A percentile compares a stretch with the other conserved stretches of the same genome.
Evolutionary conservation across 352 stramenopile species (phyloP).

Genomic region (Phytopythium cucurbitacearum): DNA sequence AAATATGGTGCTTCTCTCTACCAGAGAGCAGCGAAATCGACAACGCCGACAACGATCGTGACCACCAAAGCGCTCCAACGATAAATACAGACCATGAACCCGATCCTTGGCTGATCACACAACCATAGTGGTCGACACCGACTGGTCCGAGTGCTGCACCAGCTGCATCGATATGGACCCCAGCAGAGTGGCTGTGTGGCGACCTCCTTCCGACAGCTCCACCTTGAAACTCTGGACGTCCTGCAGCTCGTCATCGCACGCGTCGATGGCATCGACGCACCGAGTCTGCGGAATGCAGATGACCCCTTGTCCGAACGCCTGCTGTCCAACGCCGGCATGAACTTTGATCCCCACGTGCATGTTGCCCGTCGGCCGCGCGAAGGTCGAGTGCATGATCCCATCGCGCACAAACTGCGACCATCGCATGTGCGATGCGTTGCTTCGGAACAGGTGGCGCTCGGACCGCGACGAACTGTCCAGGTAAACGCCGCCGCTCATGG

Average conservation of each 20-base stretch:
- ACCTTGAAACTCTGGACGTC: slow-evolving; percentile 45
- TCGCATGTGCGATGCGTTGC: slow-evolving; percentile 43
- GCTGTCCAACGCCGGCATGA: slow-evolving; percentile 35
- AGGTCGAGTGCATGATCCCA: slow-evolving; percentile 54
- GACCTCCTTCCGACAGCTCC: slow-evolving; percentile 46
- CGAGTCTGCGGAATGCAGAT: slow-evolving; percentile 47
- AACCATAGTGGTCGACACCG: slow-evolving; percentile 9
- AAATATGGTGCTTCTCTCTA: background rate
- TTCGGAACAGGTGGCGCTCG: slow-evolving; percentile 28
- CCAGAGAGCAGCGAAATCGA: slow-evolving; percentile 10
- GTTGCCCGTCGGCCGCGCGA: slow-evolving; percentile 31
- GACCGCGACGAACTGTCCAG: slow-evolving; percentile 16
- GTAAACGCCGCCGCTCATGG: slow-evolving; percentile 57
- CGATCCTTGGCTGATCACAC: slow-evolving; percentile 12
- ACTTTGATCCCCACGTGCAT: slow-evolving; percentile 80
- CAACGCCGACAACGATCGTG: no score
- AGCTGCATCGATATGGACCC: slow-evolving; percentile 36
- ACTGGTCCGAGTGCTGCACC: slow-evolving; percentile 19
- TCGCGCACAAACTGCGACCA: slow-evolving; percentile 44
- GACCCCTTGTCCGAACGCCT: slow-evolving; percentile 62
- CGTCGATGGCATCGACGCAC: slow-evolving; percentile 15
- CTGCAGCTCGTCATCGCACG: slow-evolving; percentile 8
- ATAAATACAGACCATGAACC: no score
- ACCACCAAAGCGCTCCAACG: no score
- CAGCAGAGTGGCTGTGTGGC: slow-evolving; percentile 50